Evolutionary conservation across 805 yeast genomes (phyloP).

Genomic region (Zygotorulaspora sp.): DNA sequence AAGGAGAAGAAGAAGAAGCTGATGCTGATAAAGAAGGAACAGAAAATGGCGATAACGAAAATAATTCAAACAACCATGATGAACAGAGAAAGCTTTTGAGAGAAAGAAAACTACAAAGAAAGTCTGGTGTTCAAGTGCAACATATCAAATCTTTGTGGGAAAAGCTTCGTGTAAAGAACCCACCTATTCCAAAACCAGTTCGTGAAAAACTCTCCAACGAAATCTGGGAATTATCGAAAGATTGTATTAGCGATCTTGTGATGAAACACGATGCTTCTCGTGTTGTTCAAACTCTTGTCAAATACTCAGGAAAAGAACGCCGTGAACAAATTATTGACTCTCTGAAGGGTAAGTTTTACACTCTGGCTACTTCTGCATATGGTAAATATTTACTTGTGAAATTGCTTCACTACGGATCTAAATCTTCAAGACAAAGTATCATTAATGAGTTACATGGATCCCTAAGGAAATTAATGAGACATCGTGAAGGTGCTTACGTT

Average conservation of each 20-base stretch:
- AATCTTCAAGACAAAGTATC: conserved; percentile 67
- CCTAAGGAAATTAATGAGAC: conserved; percentile 88
- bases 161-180: conserved; percentile 76
- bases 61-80: conserved; percentile 50
- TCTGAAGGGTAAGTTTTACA: conserved; percentile 71
- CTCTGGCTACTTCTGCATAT: conserved; percentile 84
- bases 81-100: conserved; percentile 74
- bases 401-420: conserved; percentile 86
- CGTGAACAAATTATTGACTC: conserved; percentile 64
- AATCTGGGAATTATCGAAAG: conserved; percentile 78
- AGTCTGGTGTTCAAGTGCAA: conserved; percentile 81
- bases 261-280: conserved; percentile 95
- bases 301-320: conserved; percentile 75
- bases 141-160: conserved; percentile 89
- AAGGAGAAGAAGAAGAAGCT: conserved; percentile 25
- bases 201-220: conserved; percentile 77
- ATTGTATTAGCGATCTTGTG: conserved; percentile 75
- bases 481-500: conserved; percentile 96
- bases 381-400: conserved; percentile 90
- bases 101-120: conserved; percentile 83
- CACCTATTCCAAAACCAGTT: conserved; percentile 69
- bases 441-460: conserved; percentile 86
- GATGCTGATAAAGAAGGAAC: conserved; percentile 30
- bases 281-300: conserved; percentile 89
- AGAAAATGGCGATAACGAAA: conserved; percentile 30